These are phyloP conservation scores for Lenzites betulinus DNA, from an alignment of 768 basidiomycete species.

Conservation along the genomic window DNA sequence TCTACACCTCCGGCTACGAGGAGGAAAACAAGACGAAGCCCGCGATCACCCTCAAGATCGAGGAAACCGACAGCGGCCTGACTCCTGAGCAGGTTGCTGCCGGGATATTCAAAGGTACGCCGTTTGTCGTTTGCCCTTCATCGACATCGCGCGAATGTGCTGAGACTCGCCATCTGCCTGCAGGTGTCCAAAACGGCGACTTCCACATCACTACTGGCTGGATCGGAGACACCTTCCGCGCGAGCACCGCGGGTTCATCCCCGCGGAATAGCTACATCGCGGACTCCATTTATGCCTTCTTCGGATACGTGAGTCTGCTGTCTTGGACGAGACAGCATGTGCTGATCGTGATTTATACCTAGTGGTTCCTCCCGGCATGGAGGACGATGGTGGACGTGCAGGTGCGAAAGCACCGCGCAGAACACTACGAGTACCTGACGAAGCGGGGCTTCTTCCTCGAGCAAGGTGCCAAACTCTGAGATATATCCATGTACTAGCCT, in stretches of 20 bases:
- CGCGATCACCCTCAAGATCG: slow-evolving; percentile 69
- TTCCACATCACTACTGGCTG: slow-evolving; percentile 80
- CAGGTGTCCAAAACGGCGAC: slow-evolving; percentile 71
- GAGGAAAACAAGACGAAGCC: slow-evolving; percentile 82
- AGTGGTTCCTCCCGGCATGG: slow-evolving; percentile 45
- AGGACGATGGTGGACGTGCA: slow-evolving; percentile 38
- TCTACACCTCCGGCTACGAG: slow-evolving; percentile 77
- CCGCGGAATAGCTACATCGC: slow-evolving; percentile 60
- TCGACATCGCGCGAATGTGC: too few relatives aligned
- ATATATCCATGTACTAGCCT: too few relatives aligned
- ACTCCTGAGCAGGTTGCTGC: slow-evolving; percentile 65
- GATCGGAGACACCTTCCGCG: slow-evolving; percentile 65
- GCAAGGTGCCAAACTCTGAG: too few relatives aligned
- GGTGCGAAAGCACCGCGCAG: slow-evolving; percentile 36
- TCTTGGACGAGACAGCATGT: background rate
- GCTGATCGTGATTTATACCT: background rate
- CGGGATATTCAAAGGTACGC: slow-evolving; percentile 59
- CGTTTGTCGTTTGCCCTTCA: too few relatives aligned
- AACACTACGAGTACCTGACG: slow-evolving; percentile 40
- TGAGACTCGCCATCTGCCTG: background rate
- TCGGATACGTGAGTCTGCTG: slow-evolving; percentile 33
- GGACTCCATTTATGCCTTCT: slow-evolving; percentile 48
- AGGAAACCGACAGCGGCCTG: slow-evolving; percentile 65
- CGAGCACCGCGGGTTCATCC: slow-evolving; percentile 65
- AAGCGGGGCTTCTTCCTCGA: background rate